Conservation (phyloP, 345 rosid species). For the Noccaea caerulescens region DNA sequence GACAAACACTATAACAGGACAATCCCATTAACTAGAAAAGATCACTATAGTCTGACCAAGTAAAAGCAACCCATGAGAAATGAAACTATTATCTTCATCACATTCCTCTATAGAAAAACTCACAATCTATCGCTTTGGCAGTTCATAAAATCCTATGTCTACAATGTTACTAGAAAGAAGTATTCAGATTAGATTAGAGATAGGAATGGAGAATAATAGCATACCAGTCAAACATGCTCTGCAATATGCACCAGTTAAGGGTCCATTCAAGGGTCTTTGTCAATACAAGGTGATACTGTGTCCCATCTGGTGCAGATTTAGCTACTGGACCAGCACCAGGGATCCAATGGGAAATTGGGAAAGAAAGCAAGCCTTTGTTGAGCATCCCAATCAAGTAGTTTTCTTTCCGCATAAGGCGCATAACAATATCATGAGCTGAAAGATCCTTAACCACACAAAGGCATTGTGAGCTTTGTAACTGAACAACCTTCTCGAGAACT, state of each 20-base stretch:
- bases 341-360: conserved; percentile 80
- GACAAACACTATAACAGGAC: neutral
- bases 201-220: conserved; percentile 31
- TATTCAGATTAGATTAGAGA: conserved; percentile 5
- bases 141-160: neutral
- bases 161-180: conserved; percentile 6
- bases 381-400: conserved; percentile 98
- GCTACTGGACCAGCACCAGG: conserved; percentile 95
- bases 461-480: conserved; percentile 71
- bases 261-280: conserved; percentile 99
- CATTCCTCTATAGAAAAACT: conserved; percentile 21
- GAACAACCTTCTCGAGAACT: conserved; percentile 89
- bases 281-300: conserved; percentile 60
- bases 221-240: conserved; percentile 99
- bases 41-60: conserved; percentile 9
- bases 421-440: conserved; percentile 89
- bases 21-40: conserved; percentile 1
- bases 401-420: conserved; percentile 99
- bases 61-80: neutral
- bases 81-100: conserved; percentile 16
- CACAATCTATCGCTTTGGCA: conserved; percentile 1
- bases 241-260: conserved; percentile 96
- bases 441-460: conserved; percentile 97
- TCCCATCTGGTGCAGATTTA: conserved; percentile 58
- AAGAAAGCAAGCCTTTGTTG: conserved; percentile 93